Conservation (phyloP, 208 protist species). For the Trypanosoma rangeli region DNA sequence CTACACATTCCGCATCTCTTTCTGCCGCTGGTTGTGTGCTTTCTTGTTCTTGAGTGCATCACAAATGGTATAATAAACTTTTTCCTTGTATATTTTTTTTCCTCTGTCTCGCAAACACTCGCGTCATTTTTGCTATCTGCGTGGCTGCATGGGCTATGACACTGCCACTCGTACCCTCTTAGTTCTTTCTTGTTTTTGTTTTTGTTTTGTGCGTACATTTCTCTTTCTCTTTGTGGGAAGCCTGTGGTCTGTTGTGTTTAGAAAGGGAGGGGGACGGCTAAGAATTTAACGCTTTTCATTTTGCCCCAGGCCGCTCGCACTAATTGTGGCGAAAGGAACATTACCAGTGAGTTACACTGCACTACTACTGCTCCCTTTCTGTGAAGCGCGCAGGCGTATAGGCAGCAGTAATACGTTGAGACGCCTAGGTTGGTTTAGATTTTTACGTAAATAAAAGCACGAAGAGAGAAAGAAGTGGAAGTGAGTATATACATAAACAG, state of each 20-base stretch:
- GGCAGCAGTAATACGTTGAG: neutral
- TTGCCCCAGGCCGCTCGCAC: neutral
- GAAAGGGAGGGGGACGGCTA: neutral
- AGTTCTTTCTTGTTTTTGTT: neutral
- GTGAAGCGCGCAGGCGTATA: neutral
- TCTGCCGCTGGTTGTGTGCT: conserved; percentile 1
- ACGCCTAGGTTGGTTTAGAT: neutral
- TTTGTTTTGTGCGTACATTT: neutral
- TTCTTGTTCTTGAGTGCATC: neutral
- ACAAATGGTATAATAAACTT: neutral
- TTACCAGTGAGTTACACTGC: neutral
- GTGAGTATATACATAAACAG: neutral
- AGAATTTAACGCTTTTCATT: neutral
- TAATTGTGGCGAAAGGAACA: neutral
- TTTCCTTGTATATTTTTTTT: neutral
- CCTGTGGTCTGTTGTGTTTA: neutral
- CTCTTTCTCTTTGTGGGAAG: neutral
- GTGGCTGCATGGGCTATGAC: neutral
- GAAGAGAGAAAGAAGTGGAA: neutral
- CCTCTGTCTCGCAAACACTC: no score
- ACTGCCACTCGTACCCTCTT: neutral
- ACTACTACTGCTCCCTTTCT: neutral
- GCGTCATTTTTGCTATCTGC: neutral
- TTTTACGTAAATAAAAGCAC: neutral
- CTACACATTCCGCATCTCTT: conserved; percentile 21